These are phyloP conservation scores for Colletotrichum sp. DNA, from an alignment of 2,329 filamentous ascomycete genomes.

Conservation along the genomic window DNA sequence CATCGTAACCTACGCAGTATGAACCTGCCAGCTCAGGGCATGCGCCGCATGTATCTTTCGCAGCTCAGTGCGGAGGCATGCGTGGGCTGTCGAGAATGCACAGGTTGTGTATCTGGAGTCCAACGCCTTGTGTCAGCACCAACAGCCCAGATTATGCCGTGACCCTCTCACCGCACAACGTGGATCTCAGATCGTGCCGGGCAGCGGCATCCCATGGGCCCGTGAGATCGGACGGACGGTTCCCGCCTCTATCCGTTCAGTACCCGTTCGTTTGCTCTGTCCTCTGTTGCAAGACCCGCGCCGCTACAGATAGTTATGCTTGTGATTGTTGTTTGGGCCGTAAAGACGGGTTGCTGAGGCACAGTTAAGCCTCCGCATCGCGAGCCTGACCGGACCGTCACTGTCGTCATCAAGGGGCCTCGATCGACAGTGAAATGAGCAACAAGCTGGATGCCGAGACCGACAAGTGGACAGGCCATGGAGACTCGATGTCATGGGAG, in stretches of 20 bases:
- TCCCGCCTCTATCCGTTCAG: neutral
- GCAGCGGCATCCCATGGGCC: constrained; percentile 2
- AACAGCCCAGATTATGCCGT: neutral
- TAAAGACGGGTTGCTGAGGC: neutral
- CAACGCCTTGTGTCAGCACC: neutral
- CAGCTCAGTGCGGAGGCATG: neutral
- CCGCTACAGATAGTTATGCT: neutral
- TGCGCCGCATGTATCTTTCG: neutral
- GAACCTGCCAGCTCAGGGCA: neutral
- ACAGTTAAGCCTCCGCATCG: neutral
- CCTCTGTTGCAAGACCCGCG: neutral
- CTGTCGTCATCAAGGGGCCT: neutral
- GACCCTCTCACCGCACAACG: neutral
- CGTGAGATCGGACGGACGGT: constrained; percentile 1
- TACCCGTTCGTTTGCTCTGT: neutral
- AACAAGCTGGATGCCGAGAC: neutral
- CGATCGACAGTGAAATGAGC: neutral
- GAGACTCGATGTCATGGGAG: constrained; percentile 3
- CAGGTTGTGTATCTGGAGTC: neutral
- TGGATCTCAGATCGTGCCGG: constrained; percentile 15
- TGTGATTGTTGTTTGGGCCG: neutral
- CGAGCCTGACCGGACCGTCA: neutral
- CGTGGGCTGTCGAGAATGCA: neutral
- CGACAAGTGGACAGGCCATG: neutral
- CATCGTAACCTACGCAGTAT: neutral